Conservation (phyloP, 2,329 filamentous ascomycete species). For the Pyrenochaeta sp. region DNA sequence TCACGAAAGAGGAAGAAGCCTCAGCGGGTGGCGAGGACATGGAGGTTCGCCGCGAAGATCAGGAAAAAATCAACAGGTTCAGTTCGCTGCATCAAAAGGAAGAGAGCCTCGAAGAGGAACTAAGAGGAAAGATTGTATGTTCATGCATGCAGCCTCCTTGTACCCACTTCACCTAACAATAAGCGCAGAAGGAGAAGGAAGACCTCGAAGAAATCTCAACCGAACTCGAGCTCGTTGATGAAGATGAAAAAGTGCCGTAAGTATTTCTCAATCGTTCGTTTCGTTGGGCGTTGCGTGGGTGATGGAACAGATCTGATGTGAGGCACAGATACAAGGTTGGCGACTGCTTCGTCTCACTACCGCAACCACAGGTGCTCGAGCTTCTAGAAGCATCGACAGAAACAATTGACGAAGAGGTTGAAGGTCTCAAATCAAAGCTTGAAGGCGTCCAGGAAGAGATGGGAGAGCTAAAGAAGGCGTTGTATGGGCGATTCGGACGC, state of each 20-base stretch:
- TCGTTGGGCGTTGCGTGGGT: background rate
- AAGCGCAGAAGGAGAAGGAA: conserved; percentile 90
- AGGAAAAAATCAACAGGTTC: conserved; percentile 99
- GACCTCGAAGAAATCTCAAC: conserved; percentile 91
- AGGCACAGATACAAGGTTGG: conserved; percentile 87
- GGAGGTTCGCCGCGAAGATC: conserved; percentile 94
- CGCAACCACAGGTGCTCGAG: conserved; percentile 84
- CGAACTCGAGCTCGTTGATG: conserved; percentile 93
- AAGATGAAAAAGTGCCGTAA: conserved; percentile 92
- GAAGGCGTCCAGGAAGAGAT: conserved; percentile 82
- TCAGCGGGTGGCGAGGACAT: conserved; percentile 78
- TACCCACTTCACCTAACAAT: background rate
- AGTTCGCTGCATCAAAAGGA: conserved; percentile 92
- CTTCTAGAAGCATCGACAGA: conserved; percentile 77
- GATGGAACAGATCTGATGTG: background rate
- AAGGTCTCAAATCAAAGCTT: conserved; percentile 78
- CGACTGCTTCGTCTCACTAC: conserved; percentile 90
- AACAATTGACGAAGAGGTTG: conserved; percentile 79
- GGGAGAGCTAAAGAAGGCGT: conserved; percentile 84
- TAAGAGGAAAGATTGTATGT: conserved; percentile 79
- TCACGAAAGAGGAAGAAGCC: conserved; percentile 91
- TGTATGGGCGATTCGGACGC: conserved; percentile 94
- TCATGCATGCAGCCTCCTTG: background rate
- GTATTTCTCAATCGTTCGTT: conserved; percentile 42
- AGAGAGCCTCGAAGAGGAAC: conserved; percentile 77